A percentile compares a stretch with the other conserved stretches of the same genome.
These are phyloP conservation scores for Byssothecium circinans DNA, from an alignment of 2,329 filamentous ascomycete genomes.

Conservation along the genomic window DNA sequence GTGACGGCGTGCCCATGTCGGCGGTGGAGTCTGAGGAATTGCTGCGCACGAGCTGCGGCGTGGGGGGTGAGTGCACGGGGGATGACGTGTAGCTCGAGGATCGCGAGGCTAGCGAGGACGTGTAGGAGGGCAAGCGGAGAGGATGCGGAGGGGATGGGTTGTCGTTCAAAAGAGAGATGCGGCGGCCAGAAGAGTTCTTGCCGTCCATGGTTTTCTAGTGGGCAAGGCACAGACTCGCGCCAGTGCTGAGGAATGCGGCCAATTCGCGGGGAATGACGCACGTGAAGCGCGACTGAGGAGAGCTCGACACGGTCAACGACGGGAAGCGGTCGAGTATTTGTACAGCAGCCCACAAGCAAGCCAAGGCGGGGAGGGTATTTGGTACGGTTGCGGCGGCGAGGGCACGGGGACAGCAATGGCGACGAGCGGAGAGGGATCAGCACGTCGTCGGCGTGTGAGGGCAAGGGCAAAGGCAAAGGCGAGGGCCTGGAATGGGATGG, in stretches of 20 bases:
- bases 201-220: conserved; percentile 51
- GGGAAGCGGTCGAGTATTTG: background rate
- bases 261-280: conserved; percentile 18
- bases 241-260: conserved; percentile 31
- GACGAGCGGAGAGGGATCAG: background rate
- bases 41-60: conserved; percentile 50
- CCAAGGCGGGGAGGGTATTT: background rate
- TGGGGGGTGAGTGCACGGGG: conserved; percentile 50
- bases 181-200: conserved; percentile 53
- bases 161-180: conserved; percentile 55
- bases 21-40: conserved; percentile 49
- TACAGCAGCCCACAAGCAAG: background rate
- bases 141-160: conserved; percentile 36
- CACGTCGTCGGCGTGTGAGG: background rate
- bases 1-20: conserved; percentile 49
- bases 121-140: conserved; percentile 40
- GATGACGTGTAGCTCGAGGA: conserved; percentile 51
- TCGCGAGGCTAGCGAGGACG: conserved; percentile 42
- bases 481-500: background rate
- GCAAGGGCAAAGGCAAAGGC: background rate
- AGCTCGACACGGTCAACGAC: background rate
- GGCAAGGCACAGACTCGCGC: conserved; percentile 30
- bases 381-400: background rate
- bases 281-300: conserved; percentile 18
- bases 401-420: background rate